A percentile compares a stretch with the other conserved stretches of the same genome.
Conservation (phyloP, 2,329 filamentous ascomycete species). For the Talaromyces funiculosus region DNA sequence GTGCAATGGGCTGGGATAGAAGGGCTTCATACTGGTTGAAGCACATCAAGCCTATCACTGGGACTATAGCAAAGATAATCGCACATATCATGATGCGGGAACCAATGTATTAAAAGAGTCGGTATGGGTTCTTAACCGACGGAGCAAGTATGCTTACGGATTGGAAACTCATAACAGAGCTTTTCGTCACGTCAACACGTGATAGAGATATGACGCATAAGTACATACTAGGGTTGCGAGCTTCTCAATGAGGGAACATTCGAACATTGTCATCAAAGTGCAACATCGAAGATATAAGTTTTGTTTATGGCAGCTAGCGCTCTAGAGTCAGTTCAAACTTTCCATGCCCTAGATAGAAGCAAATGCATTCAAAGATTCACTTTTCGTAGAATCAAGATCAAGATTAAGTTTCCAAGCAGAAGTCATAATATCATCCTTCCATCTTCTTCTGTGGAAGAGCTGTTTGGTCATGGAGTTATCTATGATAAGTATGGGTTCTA, state of each 20-base stretch:
- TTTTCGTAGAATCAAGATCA: not conserved
- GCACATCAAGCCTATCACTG: not conserved
- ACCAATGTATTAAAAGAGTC: not conserved
- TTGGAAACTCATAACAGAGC: not conserved
- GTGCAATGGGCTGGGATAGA: not conserved
- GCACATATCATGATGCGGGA: not conserved
- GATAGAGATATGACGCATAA: not conserved
- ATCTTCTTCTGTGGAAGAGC: not conserved
- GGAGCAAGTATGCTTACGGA: not conserved
- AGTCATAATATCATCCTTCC: not conserved
- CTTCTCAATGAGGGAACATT: not conserved
- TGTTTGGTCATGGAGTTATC: not conserved
- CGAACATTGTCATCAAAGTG: not conserved
- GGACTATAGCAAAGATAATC: not conserved
- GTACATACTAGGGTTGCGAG: not conserved
- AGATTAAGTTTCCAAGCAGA: not conserved
- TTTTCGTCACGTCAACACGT: no score
- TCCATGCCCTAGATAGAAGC: not conserved
- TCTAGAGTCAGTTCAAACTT: not conserved
- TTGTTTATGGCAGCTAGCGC: not conserved
- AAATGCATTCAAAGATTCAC: not conserved
- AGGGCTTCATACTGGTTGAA: not conserved
- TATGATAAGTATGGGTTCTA: not conserved
- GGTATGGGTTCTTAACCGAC: not conserved
- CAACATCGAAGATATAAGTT: not conserved